Percentiles rank a stretch among this genome's conserved stretches.
These are phyloP conservation scores for Marasmius tenuissimus DNA, from an alignment of 1,284 basidiomycete genomes.

Conservation along the genomic window DNA sequence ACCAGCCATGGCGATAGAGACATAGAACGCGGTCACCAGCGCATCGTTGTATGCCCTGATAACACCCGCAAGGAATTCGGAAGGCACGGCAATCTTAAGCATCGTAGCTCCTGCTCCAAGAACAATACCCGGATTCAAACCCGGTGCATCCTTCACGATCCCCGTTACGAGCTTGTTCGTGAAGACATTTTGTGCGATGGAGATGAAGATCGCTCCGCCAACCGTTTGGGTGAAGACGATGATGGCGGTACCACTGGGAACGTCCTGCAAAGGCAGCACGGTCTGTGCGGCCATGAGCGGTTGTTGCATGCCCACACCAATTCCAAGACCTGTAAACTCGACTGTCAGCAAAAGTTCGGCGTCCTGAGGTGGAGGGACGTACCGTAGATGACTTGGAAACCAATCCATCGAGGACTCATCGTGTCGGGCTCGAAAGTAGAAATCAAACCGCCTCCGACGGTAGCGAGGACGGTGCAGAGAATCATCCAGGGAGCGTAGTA, in stretches of 20 bases:
- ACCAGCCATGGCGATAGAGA: constrained; percentile 7
- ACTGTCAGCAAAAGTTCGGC: neutral
- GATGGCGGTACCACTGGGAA: constrained; percentile 6
- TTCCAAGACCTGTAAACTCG: neutral
- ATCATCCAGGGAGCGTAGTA: constrained; percentile 2
- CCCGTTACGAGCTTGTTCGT: constrained; percentile 14
- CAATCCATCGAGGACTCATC: neutral
- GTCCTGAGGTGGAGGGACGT: neutral
- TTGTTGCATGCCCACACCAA: constrained; percentile 6
- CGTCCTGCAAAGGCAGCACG: constrained; percentile 1
- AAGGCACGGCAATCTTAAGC: constrained; percentile 12
- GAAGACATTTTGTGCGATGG: constrained; percentile 22
- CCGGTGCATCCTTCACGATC: constrained; percentile 15
- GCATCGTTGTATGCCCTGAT: constrained; percentile 7
- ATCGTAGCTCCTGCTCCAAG: constrained; percentile 14
- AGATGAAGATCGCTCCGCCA: constrained; percentile 21
- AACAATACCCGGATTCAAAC: constrained; percentile 12
- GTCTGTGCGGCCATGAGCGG: constrained; percentile 9
- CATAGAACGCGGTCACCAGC: constrained; percentile 7
- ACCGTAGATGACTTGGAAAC: constrained; percentile 1
- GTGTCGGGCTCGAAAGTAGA: constrained; percentile 1
- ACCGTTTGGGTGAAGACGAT: constrained; percentile 18
- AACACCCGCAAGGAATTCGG: constrained; percentile 14
- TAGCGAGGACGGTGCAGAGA: neutral
- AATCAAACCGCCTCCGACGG: neutral